phyloP scores from a whole-genome alignment of 2,329 filamentous ascomycete genomes.

The Plenodomus tracheiphilus region DNA sequence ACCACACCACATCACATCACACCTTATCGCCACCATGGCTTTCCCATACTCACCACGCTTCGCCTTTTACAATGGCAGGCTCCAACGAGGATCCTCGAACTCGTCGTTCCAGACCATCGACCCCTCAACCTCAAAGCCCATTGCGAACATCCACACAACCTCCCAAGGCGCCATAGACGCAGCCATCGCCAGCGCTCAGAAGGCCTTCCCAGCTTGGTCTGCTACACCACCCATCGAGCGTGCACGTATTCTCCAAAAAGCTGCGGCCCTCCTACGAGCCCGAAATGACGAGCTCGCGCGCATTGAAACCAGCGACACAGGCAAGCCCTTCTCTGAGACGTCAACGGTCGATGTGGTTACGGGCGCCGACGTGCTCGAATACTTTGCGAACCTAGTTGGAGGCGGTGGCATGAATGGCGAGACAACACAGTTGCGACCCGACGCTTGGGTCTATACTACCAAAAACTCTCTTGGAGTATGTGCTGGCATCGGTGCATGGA shows the following conservation, averaged over 20 bases:
- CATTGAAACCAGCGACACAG: conserved; percentile 82
- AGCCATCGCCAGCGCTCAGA: conserved; percentile 70
- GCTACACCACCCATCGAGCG: conserved; percentile 73
- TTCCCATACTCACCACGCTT: conserved; percentile 58
- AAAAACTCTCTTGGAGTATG: conserved; percentile 84
- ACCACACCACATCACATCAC: not conserved
- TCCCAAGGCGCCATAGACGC: conserved; percentile 69
- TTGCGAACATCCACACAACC: conserved; percentile 74
- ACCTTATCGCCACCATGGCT: conserved; percentile 25
- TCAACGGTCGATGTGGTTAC: conserved; percentile 81
- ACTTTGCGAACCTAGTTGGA: conserved; percentile 79
- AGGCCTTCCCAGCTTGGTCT: conserved; percentile 77
- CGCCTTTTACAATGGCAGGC: conserved; percentile 75
- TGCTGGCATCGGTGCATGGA: conserved; percentile 87
- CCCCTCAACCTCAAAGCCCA: conserved; percentile 68
- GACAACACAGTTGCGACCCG: conserved; percentile 71
- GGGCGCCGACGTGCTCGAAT: conserved; percentile 83
- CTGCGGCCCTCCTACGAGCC: conserved; percentile 71
- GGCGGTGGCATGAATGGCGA: conserved; percentile 80
- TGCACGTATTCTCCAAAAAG: conserved; percentile 75
- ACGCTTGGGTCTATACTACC: conserved; percentile 81
- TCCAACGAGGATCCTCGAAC: conserved; percentile 63
- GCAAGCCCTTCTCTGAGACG: conserved; percentile 84
- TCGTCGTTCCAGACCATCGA: conserved; percentile 73
- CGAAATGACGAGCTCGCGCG: conserved; percentile 79